Evolutionary conservation across 768 basidiomycete genomes (phyloP), one percentile per base, ranked within the genome.

Genomic region (Tylopilus subfusipes): DNA sequence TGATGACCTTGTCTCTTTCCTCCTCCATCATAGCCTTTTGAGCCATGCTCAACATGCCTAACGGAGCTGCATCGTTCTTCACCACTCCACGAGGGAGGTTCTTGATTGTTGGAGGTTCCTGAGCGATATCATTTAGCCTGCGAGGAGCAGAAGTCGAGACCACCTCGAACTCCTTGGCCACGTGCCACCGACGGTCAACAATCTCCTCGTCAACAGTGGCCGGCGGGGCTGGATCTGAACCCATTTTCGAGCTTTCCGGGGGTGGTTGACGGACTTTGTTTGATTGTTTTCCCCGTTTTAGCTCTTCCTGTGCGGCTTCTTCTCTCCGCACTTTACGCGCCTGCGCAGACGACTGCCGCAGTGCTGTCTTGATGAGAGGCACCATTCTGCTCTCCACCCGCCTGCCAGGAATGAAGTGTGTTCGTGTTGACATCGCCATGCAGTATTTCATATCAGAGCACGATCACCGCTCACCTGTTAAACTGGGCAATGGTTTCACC

Each of bases 401-500:
- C 68, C 89, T 90, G 50, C 3, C 44, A 31, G 44, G 53, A 42
- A n/a, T 42, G 40, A 55, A 25, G 24, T 21, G 36, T 14, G 52
- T 45, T 42, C 48, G 36, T 52, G 50, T 57, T 48, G 47, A 50
- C 53, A 40, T 58, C 45, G 34, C 46, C 42, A 48, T 33, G 25
- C 33, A 39, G 29, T 24, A 33, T 38, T 52, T 60, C 45, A 62
- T 55, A 53, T 59, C 51, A 46, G 33, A 10, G 33, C 13, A 34
- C 36, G 31, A 53, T 42, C 29, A 44, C 46, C 55, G 68, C 81
- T 48, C 60, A 89, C 89, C 82, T 76, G 67, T 90, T 86, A 68
- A 90, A 92, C 72, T 89, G 85, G 51, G 80, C 76, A 49, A 91
- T 76, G 1, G 87, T 84, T 68, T 92, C 90, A 42, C 85, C 82